Evolutionary conservation across 441 rosid species (phyloP), one percentile per base, ranked within the genome.

Genomic region (Brassica balearica): DNA sequence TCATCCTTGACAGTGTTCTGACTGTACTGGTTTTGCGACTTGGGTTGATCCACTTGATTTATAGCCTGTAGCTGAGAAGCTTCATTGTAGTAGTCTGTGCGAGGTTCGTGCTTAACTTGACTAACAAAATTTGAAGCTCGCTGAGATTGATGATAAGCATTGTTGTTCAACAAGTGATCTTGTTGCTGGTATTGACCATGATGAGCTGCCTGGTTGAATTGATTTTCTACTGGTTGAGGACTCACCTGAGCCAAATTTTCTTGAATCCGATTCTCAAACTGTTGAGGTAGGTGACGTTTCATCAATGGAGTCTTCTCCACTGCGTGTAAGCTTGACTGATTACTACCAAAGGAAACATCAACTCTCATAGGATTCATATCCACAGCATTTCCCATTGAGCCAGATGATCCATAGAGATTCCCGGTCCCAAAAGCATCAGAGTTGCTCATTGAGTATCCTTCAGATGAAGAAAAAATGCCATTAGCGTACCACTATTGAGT

Each of bases 391-490:
- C 41, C 77, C 80, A 72, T 14, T 76, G 83, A 60, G 32, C 71
- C 71, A 27, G 83, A 67, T 67, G 83, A 72, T 36, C 83, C 83
- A 67, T 81, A 81, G 46, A 27, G 71, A 76, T 81, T 51, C 62
- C 80, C 80, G 53, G 80, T 66, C 77, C 68, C 74, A 76, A 75
- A 71, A 8, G 74, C 19, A 76, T 56, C 66, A 72, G 83, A 61
- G 61, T 76, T 81, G 68, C 74, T 38, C 71, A 62, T 55, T 53
- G 83, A 41, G 56, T 68, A 67, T 68, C 80, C 83, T 81, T 81
- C 83, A 81, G 62, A 81, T 51, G 71, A 12, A 19, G 1, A 9
- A 19, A 10, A 60, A 80, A 63, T 25, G 9, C 64, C 65, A 58
- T 80, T 63, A 80, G 79, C 72, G 64, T 61, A 65, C 32, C 32